Evolutionary conservation across 1,139 yeast genomes (phyloP).

Genomic region (Suzukiozyma palmioleophila): DNA sequence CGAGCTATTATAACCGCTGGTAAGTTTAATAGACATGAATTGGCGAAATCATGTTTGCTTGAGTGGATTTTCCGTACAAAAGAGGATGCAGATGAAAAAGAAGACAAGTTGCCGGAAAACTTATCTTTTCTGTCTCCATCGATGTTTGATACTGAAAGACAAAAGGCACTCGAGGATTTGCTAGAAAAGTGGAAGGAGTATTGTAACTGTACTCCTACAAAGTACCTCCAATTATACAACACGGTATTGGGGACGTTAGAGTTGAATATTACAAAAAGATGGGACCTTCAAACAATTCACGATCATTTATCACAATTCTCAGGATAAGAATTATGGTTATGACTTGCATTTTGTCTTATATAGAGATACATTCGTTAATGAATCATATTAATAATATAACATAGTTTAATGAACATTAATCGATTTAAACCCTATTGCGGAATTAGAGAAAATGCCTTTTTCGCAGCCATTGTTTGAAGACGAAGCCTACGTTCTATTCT

Average conservation of each 20-base stretch:
- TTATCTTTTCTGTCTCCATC: slow-evolving; percentile 13
- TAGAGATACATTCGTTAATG: slow-evolving; percentile 1
- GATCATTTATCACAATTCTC: slow-evolving; percentile 5
- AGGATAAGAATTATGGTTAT: background rate
- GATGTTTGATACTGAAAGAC: slow-evolving; percentile 21
- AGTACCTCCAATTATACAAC: slow-evolving; percentile 32
- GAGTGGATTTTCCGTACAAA: slow-evolving; percentile 19
- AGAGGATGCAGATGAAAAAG: slow-evolving; percentile 11
- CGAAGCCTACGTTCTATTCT: too few relatives aligned
- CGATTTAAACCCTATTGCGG: too few relatives aligned
- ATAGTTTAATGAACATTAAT: too few relatives aligned
- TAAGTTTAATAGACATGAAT: slow-evolving; percentile 46
- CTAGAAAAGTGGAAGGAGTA: slow-evolving; percentile 21
- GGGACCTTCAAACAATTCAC: slow-evolving; percentile 40
- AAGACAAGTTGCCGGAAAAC: slow-evolving; percentile 9
- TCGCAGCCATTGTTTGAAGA: too few relatives aligned
- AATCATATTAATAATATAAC: too few relatives aligned
- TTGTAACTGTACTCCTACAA: slow-evolving; percentile 11
- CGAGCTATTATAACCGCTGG: slow-evolving; percentile 71
- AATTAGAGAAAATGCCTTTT: too few relatives aligned
- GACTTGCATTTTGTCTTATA: background rate
- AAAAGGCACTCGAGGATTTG: slow-evolving; percentile 12
- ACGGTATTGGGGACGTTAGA: slow-evolving; percentile 54
- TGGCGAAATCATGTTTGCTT: slow-evolving; percentile 30
- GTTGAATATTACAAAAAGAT: slow-evolving; percentile 46